Evolutionary conservation across 2,329 filamentous ascomycete species (phyloP).

Genomic region (Ceratocystiopsis brevicomis): DNA sequence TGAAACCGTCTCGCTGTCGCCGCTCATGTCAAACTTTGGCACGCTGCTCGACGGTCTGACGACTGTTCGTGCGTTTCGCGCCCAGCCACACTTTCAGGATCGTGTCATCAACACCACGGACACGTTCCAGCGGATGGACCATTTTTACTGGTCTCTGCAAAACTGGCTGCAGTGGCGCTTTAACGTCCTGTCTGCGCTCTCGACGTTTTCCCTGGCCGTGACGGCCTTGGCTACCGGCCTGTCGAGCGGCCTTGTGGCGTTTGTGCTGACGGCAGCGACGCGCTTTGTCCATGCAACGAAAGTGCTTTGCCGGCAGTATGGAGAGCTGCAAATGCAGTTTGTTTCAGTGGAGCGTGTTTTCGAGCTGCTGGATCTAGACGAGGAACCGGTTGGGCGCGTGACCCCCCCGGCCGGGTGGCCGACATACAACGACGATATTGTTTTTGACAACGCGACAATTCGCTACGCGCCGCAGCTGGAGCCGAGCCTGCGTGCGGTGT

Average conservation of each 20-base stretch:
- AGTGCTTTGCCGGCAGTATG: conserved; percentile 58
- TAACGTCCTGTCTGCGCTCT: conserved; percentile 49
- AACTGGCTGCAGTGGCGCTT: conserved; percentile 73
- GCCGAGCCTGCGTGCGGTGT: conserved; percentile 48
- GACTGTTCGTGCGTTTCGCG: conserved; percentile 69
- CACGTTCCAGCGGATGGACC: conserved; percentile 83
- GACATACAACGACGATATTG: conserved; percentile 47
- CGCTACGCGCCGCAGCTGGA: conserved; percentile 64
- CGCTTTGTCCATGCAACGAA: conserved; percentile 55
- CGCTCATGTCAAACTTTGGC: conserved; percentile 82
- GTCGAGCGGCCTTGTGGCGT: conserved; percentile 62
- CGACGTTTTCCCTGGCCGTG: conserved; percentile 54
- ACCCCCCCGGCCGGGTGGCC: conserved; percentile 53
- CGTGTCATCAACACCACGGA: conserved; percentile 67
- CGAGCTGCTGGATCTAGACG: conserved; percentile 60
- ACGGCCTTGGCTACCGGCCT: conserved; percentile 59
- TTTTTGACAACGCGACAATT: conserved; percentile 60
- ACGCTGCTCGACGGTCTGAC: conserved; percentile 70
- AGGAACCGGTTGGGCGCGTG: conserved; percentile 49
- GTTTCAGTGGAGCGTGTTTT: conserved; percentile 77
- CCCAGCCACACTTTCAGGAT: conserved; percentile 60
- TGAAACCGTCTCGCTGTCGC: conserved; percentile 77
- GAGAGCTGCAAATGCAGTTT: conserved; percentile 77
- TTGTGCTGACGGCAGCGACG: conserved; percentile 56
- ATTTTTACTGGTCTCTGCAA: conserved; percentile 85